Evolutionary conservation across 2,329 filamentous ascomycete genomes (phyloP), one percentile per base, ranked within the genome.

Genomic region (Penicillium nordicum): DNA sequence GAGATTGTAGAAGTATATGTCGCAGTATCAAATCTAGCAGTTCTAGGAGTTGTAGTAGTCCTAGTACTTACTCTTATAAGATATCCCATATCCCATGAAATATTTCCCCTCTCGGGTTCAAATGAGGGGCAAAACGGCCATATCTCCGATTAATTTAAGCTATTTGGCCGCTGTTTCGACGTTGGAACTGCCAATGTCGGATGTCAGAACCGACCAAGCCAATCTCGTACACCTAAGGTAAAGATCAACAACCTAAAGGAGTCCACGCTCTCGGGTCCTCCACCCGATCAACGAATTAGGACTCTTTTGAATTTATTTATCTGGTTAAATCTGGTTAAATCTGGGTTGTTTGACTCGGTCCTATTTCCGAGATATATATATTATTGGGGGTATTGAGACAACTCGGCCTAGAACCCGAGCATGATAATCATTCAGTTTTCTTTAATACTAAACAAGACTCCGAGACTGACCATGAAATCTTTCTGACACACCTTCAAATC

Each of bases 41-140:
- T 16, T 30, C n/a, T 16, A 8, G 27, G 18, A 29, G 10, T 21
- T 21, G n/a, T 16, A 45, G n/a, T 30, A 30, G 27, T 45, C 11
- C 11, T 32, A 21, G 27, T 18, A 43, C 18, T 10, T 23, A 11
- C 44, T 46, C 30, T 46, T 46, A 46, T 46, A 46, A n/a, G 30
- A 23, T 30, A 30, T 44, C n/a, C 27, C 18, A 30, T 14, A 27
- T 27, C 25, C 2, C 38, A 34, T 12, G 1, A 30, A 10, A 42
- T 27, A 42, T 21, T n/a, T 18, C 34, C 27, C 42, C 29, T 18
- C n/a, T 44, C 30, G 29, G 38, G 1, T 21, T 34, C 6, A 34
- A 50, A 32, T 50, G 55, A 57, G 51, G 55, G 55, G 55, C 51
- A 55, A 34, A 38, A 45, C 51, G 50, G 45, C 34, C 25, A 30